A percentile compares a stretch with the other conserved stretches of the same genome.
Evolutionary conservation across 371 early-diverging fungal genomes (phyloP).

Genomic region (Nematocida major): DNA sequence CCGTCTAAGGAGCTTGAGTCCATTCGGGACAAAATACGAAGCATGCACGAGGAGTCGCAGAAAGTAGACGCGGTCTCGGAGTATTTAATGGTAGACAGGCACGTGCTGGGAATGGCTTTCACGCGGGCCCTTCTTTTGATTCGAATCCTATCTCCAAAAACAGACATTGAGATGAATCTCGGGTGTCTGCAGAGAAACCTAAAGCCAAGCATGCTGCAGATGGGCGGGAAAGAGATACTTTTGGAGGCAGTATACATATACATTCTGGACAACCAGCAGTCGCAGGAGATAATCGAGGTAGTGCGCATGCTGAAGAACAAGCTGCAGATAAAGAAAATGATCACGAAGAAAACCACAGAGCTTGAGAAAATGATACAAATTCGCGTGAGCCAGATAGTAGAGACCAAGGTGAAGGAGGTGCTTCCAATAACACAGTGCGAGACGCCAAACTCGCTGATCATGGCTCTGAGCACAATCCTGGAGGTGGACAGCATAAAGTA

Average conservation of each 20-base stretch:
- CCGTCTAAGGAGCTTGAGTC: neutral
- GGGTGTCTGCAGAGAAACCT: constrained; percentile 10
- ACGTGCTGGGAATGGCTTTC: neutral
- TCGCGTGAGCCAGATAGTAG: neutral
- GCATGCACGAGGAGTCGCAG: neutral
- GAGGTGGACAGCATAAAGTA: constrained; percentile 8
- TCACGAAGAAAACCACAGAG: neutral
- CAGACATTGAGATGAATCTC: neutral
- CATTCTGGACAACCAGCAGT: neutral
- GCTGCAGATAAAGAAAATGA: constrained; percentile 5
- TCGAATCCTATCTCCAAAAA: neutral
- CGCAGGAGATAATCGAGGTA: constrained; percentile 10
- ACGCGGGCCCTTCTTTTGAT: neutral
- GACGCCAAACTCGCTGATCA: constrained; percentile 1
- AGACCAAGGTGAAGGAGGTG: neutral
- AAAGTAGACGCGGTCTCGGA: constrained; percentile 17
- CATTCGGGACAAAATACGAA: neutral
- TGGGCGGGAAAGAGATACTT: constrained; percentile 21
- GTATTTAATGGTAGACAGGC: constrained; percentile 29
- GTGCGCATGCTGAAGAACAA: constrained; percentile 28
- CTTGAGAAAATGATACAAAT: neutral
- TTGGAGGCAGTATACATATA: constrained; percentile 35
- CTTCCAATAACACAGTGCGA: constrained; percentile 22
- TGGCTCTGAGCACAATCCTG: constrained; percentile 14
- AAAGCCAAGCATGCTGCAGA: constrained; percentile 1